phyloP scores from a whole-genome alignment of 345 rosid genomes.

The sweet orange (Citrus sinensis) region DVS_A1.0 CM039163.1:5350001-5350500 shows the following conservation, averaged over 20 bases:
- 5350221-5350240: not conserved
- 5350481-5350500: slow-evolving; percentile 65
- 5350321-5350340: not conserved
- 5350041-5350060: not conserved
- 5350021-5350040: not conserved
- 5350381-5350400: not conserved
- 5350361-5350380: not conserved
- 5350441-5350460: slow-evolving; percentile 19
- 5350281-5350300: not conserved
- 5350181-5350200: not conserved
- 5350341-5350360: not conserved
- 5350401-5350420: not conserved
- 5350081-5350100: not conserved
- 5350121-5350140: not conserved
- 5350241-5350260: not conserved
- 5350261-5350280: not conserved
- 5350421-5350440: not conserved
- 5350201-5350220: too few species aligned
- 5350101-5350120: slow-evolving; percentile 2
- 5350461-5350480: slow-evolving; percentile 56
- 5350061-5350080: not conserved
- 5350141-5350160: not conserved
- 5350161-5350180: not conserved
- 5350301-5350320: not conserved
- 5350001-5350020: too few species aligned